phyloP scores from a whole-genome alignment of 2,329 filamentous ascomycete species.

The Colletotrichum gloeosporioides region DNA sequence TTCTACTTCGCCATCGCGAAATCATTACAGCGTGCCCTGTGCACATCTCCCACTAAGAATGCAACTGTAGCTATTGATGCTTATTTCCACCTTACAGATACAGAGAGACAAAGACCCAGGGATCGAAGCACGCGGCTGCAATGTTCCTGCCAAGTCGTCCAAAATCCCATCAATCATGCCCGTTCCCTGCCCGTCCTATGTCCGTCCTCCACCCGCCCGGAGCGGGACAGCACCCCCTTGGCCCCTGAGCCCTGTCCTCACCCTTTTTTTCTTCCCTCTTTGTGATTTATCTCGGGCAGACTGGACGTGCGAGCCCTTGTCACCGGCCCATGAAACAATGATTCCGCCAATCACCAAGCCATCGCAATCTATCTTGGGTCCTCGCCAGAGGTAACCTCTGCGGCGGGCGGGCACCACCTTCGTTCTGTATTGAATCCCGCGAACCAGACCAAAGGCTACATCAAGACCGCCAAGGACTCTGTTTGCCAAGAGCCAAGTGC shows the following conservation, averaged over 20 bases:
- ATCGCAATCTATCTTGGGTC: background rate
- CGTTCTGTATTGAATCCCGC: background rate
- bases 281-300: conserved; percentile 8
- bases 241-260: background rate
- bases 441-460: background rate
- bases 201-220: background rate
- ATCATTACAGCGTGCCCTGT: background rate
- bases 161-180: conserved; percentile 17
- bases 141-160: conserved; percentile 2
- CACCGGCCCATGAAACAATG: conserved; percentile 2
- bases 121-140: background rate
- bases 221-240: background rate
- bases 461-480: background rate
- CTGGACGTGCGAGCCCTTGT: background rate
- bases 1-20: background rate
- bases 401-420: background rate
- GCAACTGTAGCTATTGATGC: background rate
- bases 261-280: background rate
- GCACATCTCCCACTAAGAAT: background rate
- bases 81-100: background rate
- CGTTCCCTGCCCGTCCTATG: background rate
- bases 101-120: background rate
- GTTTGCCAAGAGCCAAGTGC: background rate
- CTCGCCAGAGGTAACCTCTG: conserved; percentile 2
- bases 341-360: conserved; percentile 18